Conservation (phyloP, 352 stramenopile species). For the Phytophthora fragariaefolia region DNA sequence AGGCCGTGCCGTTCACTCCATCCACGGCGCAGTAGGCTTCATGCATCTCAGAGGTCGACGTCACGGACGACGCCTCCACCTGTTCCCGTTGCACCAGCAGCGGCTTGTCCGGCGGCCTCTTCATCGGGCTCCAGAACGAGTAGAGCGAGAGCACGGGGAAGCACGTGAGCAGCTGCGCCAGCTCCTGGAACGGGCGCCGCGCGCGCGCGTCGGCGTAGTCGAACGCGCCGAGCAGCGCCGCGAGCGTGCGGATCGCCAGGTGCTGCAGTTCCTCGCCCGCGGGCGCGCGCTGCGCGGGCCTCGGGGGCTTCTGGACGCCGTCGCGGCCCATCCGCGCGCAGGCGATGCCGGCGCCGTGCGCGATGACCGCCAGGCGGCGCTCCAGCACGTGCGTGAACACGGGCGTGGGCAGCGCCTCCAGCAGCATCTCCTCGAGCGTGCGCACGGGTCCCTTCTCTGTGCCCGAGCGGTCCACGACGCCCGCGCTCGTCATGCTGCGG, state of each 20-base stretch:
- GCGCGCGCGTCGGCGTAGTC: constrained; percentile 63
- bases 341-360: constrained; percentile 76
- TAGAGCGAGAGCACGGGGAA: constrained; percentile 84
- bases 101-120: constrained; percentile 62
- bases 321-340: constrained; percentile 60
- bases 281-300: constrained; percentile 43
- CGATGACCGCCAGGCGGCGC: constrained; percentile 80
- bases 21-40: constrained; percentile 63
- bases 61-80: constrained; percentile 64
- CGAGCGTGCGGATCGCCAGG: constrained; percentile 83
- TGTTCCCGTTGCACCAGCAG: constrained; percentile 49
- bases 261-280: constrained; percentile 79
- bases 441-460: constrained; percentile 81
- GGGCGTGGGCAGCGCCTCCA: constrained; percentile 76
- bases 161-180: constrained; percentile 74
- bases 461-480: constrained; percentile 68
- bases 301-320: constrained; percentile 46
- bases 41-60: constrained; percentile 54
- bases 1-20: constrained; percentile 64
- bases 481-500: constrained; percentile 83
- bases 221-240: constrained; percentile 72
- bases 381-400: constrained; percentile 83
- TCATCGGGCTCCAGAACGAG: constrained; percentile 86
- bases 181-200: constrained; percentile 75
- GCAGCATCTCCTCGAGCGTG: constrained; percentile 84